These are phyloP conservation scores for Platanthera zijinensis DNA, from an alignment of 106 monocot genomes.

Conservation along the genomic window DNA sequence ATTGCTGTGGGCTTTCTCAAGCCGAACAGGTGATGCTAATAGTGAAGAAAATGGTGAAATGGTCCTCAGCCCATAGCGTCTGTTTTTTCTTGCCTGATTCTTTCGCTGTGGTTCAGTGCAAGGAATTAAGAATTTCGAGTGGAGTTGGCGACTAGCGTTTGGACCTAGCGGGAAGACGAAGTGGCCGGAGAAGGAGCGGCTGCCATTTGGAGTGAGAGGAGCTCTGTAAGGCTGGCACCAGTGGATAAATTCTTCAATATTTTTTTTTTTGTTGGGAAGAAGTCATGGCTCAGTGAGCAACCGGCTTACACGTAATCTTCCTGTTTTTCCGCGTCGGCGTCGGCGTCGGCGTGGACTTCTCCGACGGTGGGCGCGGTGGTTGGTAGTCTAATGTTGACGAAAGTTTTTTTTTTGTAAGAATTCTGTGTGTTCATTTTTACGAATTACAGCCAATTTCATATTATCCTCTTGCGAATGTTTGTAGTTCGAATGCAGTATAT, in stretches of 20 bases:
- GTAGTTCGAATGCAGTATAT: too few species aligned
- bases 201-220: slow-evolving; percentile 16
- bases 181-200: background rate
- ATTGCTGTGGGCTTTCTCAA: background rate
- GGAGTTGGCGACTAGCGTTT: background rate
- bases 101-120: background rate
- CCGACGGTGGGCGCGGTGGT: too few species aligned
- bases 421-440: too few species aligned
- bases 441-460: too few species aligned
- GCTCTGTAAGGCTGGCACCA: background rate
- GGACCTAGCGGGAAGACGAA: background rate
- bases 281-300: too few species aligned
- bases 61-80: background rate
- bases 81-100: background rate
- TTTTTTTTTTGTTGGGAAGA: too few species aligned
- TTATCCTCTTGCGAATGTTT: too few species aligned
- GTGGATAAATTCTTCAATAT: background rate
- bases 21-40: background rate
- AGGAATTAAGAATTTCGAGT: background rate
- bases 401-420: too few species aligned
- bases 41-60: background rate
- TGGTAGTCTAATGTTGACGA: too few species aligned
- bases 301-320: too few species aligned
- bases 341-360: too few species aligned
- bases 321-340: too few species aligned